Evolutionary conservation across 2,329 filamentous ascomycete species (phyloP), one percentile per base, ranked within the genome.

Genomic region (Coniochaeta sp.): DNA sequence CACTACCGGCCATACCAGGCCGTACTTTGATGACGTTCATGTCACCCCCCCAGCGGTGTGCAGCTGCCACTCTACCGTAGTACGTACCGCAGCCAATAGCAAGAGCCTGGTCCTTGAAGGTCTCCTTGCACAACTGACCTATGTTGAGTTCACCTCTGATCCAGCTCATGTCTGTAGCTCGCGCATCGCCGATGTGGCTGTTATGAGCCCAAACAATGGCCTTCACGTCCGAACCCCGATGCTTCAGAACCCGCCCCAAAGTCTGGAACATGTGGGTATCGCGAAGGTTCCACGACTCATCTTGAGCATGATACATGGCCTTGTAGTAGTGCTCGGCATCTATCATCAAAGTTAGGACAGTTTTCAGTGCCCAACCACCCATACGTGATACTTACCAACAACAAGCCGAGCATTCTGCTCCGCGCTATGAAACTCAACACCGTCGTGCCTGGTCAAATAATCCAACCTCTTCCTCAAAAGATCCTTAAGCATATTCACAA

Each of bases 161-260:
- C 36, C 66, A 69, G 11, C 78, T 76, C 79, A 81, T 81, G 59
- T 74, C 76, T 6, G 79, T 82, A 36, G 73, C 76, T 17, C 80
- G 73, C n/a, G 80, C 80, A 64, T 83, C 80, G n/a, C 79, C 80
- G 12, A 81, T 67, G 57, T 83, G 80, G 57, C 75, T 79, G 61
- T 81, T 82, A 63, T 81, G 80, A 28, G 80, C 80, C 80, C 80
- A 84, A 12, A 83, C 76, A 5, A 82, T 73, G 0, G 77, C 79
- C 61, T 81, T 81, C 12, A 69, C 69, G 1, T 70, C 67, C 1
- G 67, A 58, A 1, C 71, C 70, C 36, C 75, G 74, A 59, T 74
- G 70, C 59, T 76, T 71, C 22, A 81, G 67, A 1, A 81, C 64
- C 1, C 79, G 75, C 0, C 67, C 62, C 28, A 83, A 70, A 0